Conservation (phyloP, 768 basidiomycete genomes). For the Mycena floridula region DNA sequence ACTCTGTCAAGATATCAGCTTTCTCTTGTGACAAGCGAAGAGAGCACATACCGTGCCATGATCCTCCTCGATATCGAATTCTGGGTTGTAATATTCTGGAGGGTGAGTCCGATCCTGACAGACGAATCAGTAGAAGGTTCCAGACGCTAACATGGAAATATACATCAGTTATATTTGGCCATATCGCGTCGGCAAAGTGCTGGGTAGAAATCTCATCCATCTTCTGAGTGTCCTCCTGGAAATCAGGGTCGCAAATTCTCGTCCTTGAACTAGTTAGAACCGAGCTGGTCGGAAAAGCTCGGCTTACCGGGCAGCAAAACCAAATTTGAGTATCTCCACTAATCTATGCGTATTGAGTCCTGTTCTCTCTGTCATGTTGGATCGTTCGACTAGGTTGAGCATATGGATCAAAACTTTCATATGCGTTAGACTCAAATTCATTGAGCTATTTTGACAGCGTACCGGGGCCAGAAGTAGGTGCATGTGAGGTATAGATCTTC, state of each 20-base stretch:
- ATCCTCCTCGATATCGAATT: conserved; percentile 70
- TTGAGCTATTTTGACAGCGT: conserved; percentile 11
- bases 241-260: conserved; percentile 74
- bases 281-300: background rate
- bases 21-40: background rate
- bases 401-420: conserved; percentile 84
- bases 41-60: conserved; percentile 72
- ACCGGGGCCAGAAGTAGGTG: conserved; percentile 82
- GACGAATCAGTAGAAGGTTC: no score
- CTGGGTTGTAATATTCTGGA: conserved; percentile 78
- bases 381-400: conserved; percentile 87
- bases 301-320: conserved; percentile 42
- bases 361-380: conserved; percentile 45
- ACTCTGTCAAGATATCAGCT: conserved; percentile 39
- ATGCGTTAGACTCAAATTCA: background rate
- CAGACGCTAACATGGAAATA: conserved; percentile 15
- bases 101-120: conserved; percentile 81
- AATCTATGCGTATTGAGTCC: conserved; percentile 70
- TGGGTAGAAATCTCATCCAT: conserved; percentile 68
- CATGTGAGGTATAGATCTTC: conserved; percentile 78
- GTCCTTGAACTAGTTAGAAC: conserved; percentile 42
- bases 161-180: conserved; percentile 79
- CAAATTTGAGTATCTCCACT: conserved; percentile 81
- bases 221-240: conserved; percentile 44
- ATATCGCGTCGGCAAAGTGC: conserved; percentile 54